Evolutionary conservation across 108 stramenopile genomes (phyloP).

Genomic region (Pseudonitzschia multistriata): DNA sequence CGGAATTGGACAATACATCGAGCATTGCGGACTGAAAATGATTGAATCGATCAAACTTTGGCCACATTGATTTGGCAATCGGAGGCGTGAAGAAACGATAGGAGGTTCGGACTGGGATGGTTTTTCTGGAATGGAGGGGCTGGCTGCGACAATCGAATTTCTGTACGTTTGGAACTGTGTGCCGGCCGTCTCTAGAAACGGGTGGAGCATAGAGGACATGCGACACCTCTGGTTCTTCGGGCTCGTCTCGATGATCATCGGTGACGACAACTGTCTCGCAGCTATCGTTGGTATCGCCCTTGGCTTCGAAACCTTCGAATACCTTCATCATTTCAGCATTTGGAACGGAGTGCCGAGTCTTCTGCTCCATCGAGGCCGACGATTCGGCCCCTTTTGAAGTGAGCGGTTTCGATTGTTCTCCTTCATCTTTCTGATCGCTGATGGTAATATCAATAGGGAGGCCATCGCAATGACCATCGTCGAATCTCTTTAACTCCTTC

Average conservation of each 20-base stretch:
- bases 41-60: slow-evolving; percentile 72
- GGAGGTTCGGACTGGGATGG: slow-evolving; percentile 33
- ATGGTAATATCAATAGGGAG: not conserved
- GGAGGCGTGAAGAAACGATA: slow-evolving; percentile 51
- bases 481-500: not conserved
- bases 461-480: not conserved
- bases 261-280: not conserved
- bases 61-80: slow-evolving; percentile 50
- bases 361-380: not conserved
- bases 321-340: not conserved
- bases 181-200: not conserved
- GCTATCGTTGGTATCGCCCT: not conserved
- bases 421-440: not conserved
- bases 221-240: slow-evolving; percentile 35
- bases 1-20: slow-evolving; percentile 46
- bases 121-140: slow-evolving; percentile 40
- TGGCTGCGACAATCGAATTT: slow-evolving; percentile 46
- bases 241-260: not conserved
- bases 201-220: slow-evolving; percentile 36
- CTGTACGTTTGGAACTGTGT: slow-evolving; percentile 45
- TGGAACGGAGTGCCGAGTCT: not conserved
- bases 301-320: not conserved
- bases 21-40: slow-evolving; percentile 76
- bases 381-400: not conserved
- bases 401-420: not conserved